A percentile compares a stretch with the other conserved stretches of the same genome.
Evolutionary conservation across 306 rosid species (phyloP).

Genomic region (Malus orientalis): DNA sequence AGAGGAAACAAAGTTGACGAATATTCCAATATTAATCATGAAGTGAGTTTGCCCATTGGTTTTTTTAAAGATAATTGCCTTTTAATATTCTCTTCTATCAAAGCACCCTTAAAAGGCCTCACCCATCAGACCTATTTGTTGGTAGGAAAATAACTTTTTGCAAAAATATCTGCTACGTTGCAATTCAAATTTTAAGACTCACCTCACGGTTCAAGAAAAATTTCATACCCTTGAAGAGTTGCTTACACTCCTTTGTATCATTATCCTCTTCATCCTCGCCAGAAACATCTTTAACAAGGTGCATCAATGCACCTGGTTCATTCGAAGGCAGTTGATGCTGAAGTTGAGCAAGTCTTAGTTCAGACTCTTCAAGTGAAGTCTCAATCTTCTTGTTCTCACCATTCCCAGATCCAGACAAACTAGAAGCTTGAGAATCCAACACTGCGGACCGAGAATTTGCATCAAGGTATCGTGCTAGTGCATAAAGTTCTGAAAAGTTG

Average conservation of each 20-base stretch:
- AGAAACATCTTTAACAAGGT: constrained; percentile 57
- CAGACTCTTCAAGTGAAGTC: constrained; percentile 39
- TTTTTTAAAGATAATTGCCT: not conserved
- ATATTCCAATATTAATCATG: not conserved
- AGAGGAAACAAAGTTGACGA: not conserved
- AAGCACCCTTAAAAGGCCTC: not conserved
- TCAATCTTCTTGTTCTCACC: constrained; percentile 29
- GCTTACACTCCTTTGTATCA: constrained; percentile 65
- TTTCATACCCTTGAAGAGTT: constrained; percentile 66
- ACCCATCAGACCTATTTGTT: not conserved
- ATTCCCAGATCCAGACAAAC: constrained; percentile 36
- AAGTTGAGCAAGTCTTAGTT: constrained; percentile 85
- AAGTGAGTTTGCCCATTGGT: not conserved
- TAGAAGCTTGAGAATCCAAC: constrained; percentile 35
- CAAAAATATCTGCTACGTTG: not conserved
- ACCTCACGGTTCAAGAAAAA: constrained; percentile 95
- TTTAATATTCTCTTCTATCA: not conserved
- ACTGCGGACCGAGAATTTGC: constrained; percentile 30
- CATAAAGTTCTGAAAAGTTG: constrained; percentile 62
- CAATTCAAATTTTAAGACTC: constrained; percentile 5
- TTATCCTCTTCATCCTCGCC: constrained; percentile 65
- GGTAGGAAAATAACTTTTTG: not conserved
- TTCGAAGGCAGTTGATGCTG: constrained; percentile 84
- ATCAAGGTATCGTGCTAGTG: constrained; percentile 59
- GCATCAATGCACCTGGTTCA: constrained; percentile 84